phyloP scores from a whole-genome alignment of 768 basidiomycete species.

The Pleurotus sapidus region DNA sequence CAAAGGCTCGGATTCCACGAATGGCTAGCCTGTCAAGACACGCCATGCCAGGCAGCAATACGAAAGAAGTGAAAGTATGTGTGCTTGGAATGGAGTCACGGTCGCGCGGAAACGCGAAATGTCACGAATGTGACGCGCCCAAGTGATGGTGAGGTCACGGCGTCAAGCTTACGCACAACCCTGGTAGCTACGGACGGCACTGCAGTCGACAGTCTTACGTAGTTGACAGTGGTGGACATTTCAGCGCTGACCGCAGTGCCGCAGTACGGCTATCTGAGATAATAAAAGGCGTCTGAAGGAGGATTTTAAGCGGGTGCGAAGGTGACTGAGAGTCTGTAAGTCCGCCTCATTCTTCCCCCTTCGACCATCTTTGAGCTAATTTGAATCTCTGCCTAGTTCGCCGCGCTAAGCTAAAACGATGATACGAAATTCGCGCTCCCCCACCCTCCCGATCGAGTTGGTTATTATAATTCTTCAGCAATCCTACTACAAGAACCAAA shows the following conservation, averaged over 20 bases:
- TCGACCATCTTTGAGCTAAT: too few species aligned
- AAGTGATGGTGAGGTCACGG: not conserved
- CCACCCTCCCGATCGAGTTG: conserved; percentile 9
- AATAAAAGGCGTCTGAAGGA: too few species aligned
- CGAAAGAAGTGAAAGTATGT: not conserved
- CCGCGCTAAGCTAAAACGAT: too few species aligned
- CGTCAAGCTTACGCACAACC: too few species aligned
- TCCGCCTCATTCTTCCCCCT: too few species aligned
- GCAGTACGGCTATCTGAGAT: not conserved
- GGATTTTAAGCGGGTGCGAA: too few species aligned
- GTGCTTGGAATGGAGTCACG: not conserved
- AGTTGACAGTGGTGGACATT: not conserved
- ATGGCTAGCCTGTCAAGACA: conserved; percentile 91
- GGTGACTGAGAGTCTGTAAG: too few species aligned
- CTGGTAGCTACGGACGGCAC: too few species aligned
- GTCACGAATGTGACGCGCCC: not conserved
- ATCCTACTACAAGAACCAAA: conserved; percentile 11
- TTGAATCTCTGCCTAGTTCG: too few species aligned
- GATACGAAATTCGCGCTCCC: not conserved
- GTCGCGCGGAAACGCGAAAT: not conserved
- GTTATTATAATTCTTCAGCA: conserved; percentile 10
- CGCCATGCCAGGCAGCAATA: conserved; percentile 49
- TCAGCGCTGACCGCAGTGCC: not conserved
- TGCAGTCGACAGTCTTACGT: not conserved
- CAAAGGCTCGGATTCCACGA: conserved; percentile 91